Evolutionary conservation across 1,284 basidiomycete species (phyloP).

Genomic region (Grifola frondosa): DNA sequence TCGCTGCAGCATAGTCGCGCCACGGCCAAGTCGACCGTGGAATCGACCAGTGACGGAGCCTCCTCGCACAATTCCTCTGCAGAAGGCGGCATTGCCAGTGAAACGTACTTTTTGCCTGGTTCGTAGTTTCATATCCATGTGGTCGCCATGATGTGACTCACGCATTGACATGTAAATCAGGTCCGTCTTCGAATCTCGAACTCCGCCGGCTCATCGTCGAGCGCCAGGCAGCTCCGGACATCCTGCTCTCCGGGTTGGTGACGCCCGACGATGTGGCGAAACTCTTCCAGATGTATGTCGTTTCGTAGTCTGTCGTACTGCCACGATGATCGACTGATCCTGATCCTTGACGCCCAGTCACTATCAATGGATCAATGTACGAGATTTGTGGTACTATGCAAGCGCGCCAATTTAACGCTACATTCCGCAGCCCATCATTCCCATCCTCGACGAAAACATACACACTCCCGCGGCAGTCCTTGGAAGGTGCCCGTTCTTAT

Average conservation of each 20-base stretch:
- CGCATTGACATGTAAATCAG: slow-evolving; percentile 21
- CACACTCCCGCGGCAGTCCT: slow-evolving; percentile 38
- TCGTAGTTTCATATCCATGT: slow-evolving; percentile 3
- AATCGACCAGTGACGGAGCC: slow-evolving; percentile 12
- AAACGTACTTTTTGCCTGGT: slow-evolving; percentile 32
- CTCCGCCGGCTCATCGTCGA: slow-evolving; percentile 45
- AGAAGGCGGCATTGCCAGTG: slow-evolving; percentile 29
- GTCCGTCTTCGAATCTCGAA: slow-evolving; percentile 33
- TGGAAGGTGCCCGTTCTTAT: slow-evolving; percentile 40
- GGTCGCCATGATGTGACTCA: not conserved
- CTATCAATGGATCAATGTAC: slow-evolving; percentile 38
- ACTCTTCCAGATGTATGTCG: slow-evolving; percentile 45
- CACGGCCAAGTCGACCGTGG: slow-evolving; percentile 13
- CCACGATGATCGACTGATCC: not conserved
- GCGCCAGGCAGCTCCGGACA: slow-evolving; percentile 42
- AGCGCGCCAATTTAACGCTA: slow-evolving; percentile 42
- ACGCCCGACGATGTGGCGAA: slow-evolving; percentile 42
- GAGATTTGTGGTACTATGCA: slow-evolving; percentile 59
- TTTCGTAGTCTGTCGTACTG: slow-evolving; percentile 5
- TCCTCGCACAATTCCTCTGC: slow-evolving; percentile 7
- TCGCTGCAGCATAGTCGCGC: slow-evolving; percentile 23
- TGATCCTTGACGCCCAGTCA: slow-evolving; percentile 25
- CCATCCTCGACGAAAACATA: slow-evolving; percentile 38
- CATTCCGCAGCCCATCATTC: slow-evolving; percentile 30
- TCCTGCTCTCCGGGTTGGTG: slow-evolving; percentile 43